phyloP scores from a whole-genome alignment of 495 filamentous ascomycete species.

The Letharia lupina region DNA sequence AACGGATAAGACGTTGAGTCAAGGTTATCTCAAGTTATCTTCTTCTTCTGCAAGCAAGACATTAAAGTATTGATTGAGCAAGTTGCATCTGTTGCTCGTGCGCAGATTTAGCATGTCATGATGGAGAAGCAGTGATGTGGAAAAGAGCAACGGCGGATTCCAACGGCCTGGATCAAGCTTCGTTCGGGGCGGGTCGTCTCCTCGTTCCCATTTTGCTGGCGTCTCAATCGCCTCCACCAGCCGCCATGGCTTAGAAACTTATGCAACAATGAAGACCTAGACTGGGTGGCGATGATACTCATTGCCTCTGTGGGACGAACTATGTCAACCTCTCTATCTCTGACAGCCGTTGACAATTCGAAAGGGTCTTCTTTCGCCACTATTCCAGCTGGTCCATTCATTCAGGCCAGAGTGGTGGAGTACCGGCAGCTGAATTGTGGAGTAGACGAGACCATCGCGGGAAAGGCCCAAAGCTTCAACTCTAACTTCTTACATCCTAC shows the following conservation, averaged over 20 bases:
- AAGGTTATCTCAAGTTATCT: not conserved
- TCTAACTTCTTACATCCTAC: not conserved
- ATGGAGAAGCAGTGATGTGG: not conserved
- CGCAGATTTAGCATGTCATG: not conserved
- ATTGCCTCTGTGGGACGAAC: not conserved
- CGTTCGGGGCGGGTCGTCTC: constrained; percentile 3
- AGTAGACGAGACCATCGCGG: constrained; percentile 7
- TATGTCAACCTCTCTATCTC: not conserved
- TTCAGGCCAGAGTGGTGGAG: not conserved
- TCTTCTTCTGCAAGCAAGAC: not conserved
- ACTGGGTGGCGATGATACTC: not conserved
- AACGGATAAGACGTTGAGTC: not conserved
- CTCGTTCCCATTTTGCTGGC: not conserved
- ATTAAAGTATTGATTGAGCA: not conserved
- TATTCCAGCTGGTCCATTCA: not conserved
- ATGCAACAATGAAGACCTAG: not conserved
- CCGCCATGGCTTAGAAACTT: not conserved
- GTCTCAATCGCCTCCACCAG: not conserved
- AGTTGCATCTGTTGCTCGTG: not conserved
- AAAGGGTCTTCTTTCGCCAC: not conserved
- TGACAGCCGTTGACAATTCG: not conserved
- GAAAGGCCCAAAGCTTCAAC: not conserved
- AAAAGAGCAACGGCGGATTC: no score
- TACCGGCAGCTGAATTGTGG: constrained; percentile 3
- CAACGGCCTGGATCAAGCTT: not conserved